phyloP scores from a whole-genome alignment of 129 eudicot species.

The Escallonia rubra region DNA sequence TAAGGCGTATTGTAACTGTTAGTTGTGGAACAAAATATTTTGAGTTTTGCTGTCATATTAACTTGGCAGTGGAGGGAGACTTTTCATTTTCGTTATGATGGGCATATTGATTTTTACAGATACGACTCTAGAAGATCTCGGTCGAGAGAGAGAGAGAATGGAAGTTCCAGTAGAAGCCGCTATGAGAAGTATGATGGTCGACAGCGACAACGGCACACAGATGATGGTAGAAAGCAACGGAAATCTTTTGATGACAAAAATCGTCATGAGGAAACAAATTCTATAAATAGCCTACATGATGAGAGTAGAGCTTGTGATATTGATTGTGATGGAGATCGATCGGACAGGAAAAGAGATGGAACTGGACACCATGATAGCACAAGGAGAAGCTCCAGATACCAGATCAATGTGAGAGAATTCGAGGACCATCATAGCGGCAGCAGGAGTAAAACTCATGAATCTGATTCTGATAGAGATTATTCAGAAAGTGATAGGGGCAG shows the following conservation, averaged over 20 bases:
- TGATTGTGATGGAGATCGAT: conserved; percentile 33
- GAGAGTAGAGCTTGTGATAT: conserved; percentile 12
- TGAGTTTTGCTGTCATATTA: background rate
- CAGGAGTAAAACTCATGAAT: conserved; percentile 10
- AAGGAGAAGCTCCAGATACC: conserved; percentile 22
- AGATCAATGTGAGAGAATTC: background rate
- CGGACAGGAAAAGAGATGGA: conserved; percentile 11
- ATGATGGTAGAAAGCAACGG: conserved; percentile 14
- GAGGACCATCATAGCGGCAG: background rate
- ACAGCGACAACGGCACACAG: conserved; percentile 15
- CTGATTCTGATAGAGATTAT: conserved; percentile 35
- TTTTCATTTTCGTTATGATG: background rate
- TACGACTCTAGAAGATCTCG: conserved; percentile 45
- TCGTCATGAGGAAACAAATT: conserved; percentile 19
- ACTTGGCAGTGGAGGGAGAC: background rate
- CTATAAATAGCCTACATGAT: conserved; percentile 14
- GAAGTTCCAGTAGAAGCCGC: conserved; percentile 34
- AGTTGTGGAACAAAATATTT: background rate
- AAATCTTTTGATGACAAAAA: conserved; percentile 19
- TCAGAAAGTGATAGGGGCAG: conserved; percentile 11
- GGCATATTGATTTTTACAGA: conserved; percentile 27
- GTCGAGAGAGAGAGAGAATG: conserved; percentile 38
- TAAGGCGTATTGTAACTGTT: background rate
- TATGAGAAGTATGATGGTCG: conserved; percentile 33
- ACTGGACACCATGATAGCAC: conserved; percentile 14